phyloP scores from a whole-genome alignment of 371 early-diverging fungal genomes.

The Mucor piriformis region DNA sequence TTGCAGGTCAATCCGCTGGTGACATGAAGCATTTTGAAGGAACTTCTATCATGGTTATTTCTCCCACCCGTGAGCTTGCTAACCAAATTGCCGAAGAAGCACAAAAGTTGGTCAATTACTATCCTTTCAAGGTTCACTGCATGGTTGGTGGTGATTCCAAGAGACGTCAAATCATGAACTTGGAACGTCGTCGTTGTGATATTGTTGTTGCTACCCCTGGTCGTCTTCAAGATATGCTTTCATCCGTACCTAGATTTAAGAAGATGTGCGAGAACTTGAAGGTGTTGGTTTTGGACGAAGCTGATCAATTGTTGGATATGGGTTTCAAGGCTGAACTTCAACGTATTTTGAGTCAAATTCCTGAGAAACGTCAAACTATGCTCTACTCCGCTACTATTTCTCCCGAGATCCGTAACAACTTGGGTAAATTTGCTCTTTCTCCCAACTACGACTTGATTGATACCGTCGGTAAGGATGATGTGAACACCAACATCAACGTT shows the following conservation, averaged over 20 bases:
- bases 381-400: constrained; percentile 98
- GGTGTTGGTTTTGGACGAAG: constrained; percentile 96
- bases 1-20: constrained; percentile 34
- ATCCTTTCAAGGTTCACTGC: constrained; percentile 74
- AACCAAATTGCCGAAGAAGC: constrained; percentile 93
- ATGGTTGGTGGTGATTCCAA: constrained; percentile 92
- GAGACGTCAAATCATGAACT: constrained; percentile 57
- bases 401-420: constrained; percentile 65
- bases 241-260: constrained; percentile 61
- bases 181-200: constrained; percentile 73
- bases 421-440: constrained; percentile 76
- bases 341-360: constrained; percentile 77
- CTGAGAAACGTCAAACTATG: constrained; percentile 90
- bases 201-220: constrained; percentile 97
- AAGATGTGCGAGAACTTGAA: constrained; percentile 63
- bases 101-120: constrained; percentile 59
- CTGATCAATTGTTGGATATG: constrained; percentile 97
- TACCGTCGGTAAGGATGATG: constrained; percentile 85
- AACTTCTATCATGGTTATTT: constrained; percentile 82
- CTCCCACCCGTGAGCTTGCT: constrained; percentile 98
- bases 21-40: constrained; percentile 52
- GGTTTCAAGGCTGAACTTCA: constrained; percentile 96
- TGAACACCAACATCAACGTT: constrained; percentile 73
- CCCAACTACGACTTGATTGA: constrained; percentile 77
- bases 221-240: constrained; percentile 85